phyloP scores from a whole-genome alignment of 2,329 filamentous ascomycete species.

The Lecanicillium sp. region DNA sequence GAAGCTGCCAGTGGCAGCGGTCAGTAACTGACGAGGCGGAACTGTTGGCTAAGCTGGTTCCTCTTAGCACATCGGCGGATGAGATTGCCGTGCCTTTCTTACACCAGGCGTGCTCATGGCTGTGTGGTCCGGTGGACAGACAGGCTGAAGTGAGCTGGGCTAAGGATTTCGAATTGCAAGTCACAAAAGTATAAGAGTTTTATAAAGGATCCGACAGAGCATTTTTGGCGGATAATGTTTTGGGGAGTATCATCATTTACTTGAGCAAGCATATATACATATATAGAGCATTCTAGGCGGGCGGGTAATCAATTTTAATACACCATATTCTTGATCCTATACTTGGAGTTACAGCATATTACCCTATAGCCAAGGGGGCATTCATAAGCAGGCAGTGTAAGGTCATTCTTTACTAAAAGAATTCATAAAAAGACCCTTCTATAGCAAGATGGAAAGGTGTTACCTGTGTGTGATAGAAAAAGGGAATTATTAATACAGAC shows the following conservation, averaged over 20 bases:
- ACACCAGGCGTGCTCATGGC: constrained; percentile 41
- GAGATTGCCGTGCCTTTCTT: constrained; percentile 37
- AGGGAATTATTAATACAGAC: too few relatives aligned
- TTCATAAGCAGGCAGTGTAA: too few relatives aligned
- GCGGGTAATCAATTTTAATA: not conserved
- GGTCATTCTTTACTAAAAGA: too few relatives aligned
- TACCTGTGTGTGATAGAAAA: too few relatives aligned
- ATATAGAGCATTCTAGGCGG: constrained; percentile 1
- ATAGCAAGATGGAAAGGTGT: too few relatives aligned
- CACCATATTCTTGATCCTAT: too few relatives aligned
- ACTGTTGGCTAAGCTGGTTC: constrained; percentile 12
- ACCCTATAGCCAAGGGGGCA: too few relatives aligned
- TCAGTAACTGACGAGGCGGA: constrained; percentile 3
- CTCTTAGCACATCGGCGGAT: constrained; percentile 21
- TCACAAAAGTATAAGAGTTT: not conserved
- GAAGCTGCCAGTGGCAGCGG: constrained; percentile 12
- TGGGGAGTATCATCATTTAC: too few relatives aligned
- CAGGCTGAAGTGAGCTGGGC: constrained; percentile 14
- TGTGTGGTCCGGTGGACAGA: constrained; percentile 32
- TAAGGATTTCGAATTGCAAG: constrained; percentile 2
- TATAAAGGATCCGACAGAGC: too few relatives aligned
- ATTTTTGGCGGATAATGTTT: not conserved
- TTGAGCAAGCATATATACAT: not conserved
- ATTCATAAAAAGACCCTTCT: too few relatives aligned
- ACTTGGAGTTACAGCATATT: too few relatives aligned